Evolutionary conservation across 495 filamentous ascomycete species (phyloP), one percentile per base, ranked within the genome.

Genomic region (Aspergillus egyptiacus): DNA sequence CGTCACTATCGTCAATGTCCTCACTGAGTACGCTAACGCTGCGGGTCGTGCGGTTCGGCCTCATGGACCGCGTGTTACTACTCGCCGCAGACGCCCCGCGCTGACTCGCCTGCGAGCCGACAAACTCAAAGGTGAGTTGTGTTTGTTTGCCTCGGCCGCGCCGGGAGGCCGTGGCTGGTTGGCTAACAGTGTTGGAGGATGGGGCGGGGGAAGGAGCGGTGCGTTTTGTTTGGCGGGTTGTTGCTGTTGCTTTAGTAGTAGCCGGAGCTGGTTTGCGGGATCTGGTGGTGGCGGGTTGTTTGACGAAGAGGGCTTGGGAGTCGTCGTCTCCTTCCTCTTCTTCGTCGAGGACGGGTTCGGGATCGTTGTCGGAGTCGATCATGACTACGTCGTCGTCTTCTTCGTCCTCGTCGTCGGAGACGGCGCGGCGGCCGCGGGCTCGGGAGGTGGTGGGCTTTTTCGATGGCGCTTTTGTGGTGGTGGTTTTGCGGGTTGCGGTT

Each of bases 61-160:
- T 65, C 68, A 68, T 63, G 58, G 62, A 66, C 55, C 62, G 70
- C 55, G 57, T 28, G 17, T 43, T 43, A 25, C 31, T 44, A 31
- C 39, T 45, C 9, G 19, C 28, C 28, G 32, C 25, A 2, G 40
- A 31, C 17, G 43, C 23, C 11, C 39, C 57, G 5, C 54, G 52
- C 20, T 58, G 64, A 48, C 71, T 68, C 9, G 72, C 66, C 37
- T 72, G 74, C 28, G 83, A 78, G 2, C 75, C 66, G 27, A 80
- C 78, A 59, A 96, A 95, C 59, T 77, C 83, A 14, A 95, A 67
- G 10, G 72, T 91, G 2, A 85, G 79, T 64, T 97, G 90, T 36
- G 74, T 58, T 46, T 59, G 50, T 55, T 65, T 59, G 23, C 59
- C 45, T 32, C 25, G 35, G 22, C 46, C 22, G 35, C 52, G 51